Evolutionary conservation across 1,284 basidiomycete genomes (phyloP), one percentile per base, ranked within the genome.

Genomic region (Austroboletus novae-zelandiae): DNA sequence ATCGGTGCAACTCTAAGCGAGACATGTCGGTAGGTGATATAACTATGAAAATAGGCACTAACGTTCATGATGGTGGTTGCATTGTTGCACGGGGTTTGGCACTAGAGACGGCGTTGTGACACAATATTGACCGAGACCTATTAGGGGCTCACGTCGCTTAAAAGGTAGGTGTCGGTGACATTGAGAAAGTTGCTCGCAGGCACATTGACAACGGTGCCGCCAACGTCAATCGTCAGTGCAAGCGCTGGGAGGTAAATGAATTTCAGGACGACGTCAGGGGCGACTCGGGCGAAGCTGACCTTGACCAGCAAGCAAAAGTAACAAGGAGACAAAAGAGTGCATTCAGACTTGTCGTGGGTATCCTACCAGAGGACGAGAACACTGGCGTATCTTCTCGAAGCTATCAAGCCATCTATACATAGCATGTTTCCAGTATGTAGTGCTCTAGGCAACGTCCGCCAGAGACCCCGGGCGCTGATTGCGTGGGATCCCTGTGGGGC

Each of bases 151-250:
- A 83, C 80, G 31, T 66, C 66, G 13, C 57, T 58, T 45, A 65
- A 69, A 42, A 79, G 68, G 17, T 65, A 55, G 36, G 66, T 60
- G 47, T 76, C 71, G 10, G 72, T 69, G 37, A 80, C 64, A 39
- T 60, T 59, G 29, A 87, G 65, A 47, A 84, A 73, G 20, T 82
- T 59, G 20, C 58, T 58, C 15, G 77, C 71, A 31, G 69, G 59
- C 48, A 85, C 58, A 47, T 65, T 73, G 35, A 61, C 61, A 29
- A 68, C 18, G 20, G 52, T 48, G 10, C 64, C 68, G 31, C 72
- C 74, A 30, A 84, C 61, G 30, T 70, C 69, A 58, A 87, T 71
- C 51, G 74, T 76, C 61, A 84, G 74, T 30, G 78, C 73, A 46
- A 78, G 58, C 17, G 66, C 80, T 80, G 52, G n/a, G 20, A 25